Conservation (phyloP, 148 eudicot genomes). For the Rhododendron simsii region DNA sequence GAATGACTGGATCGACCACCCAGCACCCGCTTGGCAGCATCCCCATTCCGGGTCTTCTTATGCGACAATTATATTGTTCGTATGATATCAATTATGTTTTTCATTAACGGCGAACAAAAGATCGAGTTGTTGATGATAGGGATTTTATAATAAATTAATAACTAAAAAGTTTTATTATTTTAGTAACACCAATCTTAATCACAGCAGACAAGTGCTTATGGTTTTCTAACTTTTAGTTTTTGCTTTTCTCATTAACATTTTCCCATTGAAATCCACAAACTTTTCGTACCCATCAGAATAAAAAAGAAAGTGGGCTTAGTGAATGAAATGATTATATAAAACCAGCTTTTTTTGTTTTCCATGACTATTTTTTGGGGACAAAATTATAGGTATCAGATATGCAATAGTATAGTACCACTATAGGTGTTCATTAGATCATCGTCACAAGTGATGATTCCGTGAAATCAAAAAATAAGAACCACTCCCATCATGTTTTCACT, state of each 20-base stretch:
- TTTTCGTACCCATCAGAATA: neutral
- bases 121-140: neutral
- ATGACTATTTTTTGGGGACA: neutral
- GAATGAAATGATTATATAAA: slow-evolving; percentile 8
- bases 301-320: slow-evolving; percentile 6
- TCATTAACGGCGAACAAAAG: neutral
- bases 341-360: neutral
- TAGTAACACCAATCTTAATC: slow-evolving; percentile 9
- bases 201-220: slow-evolving; percentile 14
- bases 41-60: neutral
- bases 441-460: neutral
- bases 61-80: neutral
- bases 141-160: neutral
- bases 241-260: neutral
- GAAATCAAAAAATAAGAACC: neutral
- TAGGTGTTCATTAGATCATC: neutral
- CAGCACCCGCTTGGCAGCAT: too few relatives aligned
- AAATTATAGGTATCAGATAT: neutral
- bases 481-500: neutral
- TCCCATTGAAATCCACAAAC: neutral
- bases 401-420: neutral
- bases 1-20: accelerated
- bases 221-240: neutral
- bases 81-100: neutral
- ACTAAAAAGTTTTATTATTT: neutral